Evolutionary conservation across 1,284 basidiomycete genomes (phyloP), one percentile per base, ranked within the genome.

Genomic region (Tetrapyrgos nigripes): DNA sequence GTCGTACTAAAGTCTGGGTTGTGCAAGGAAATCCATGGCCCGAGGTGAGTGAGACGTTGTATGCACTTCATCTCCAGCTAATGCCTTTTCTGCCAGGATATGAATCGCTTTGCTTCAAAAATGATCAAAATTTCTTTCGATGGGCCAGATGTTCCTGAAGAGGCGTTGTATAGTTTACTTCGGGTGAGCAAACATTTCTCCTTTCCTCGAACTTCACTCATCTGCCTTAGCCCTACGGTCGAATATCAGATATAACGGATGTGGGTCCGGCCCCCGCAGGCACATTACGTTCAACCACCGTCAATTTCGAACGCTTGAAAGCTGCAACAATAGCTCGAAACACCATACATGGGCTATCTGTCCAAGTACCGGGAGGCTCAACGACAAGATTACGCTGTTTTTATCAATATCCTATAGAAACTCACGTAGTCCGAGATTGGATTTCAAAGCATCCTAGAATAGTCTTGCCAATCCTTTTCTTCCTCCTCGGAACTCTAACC

Each of bases 301-400:
- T 97, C 26, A 77, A 76, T 1, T 97, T 88, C 70, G 76, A 81
- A 1, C 78, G 83, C 26, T 66, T 92, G 26, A 85, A 86, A 23
- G 83, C 91, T 1, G 92, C 96, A 1, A 85, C 91, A 0, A 85
- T 91, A 35, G 95, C 96, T 0, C 89, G 91, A 53, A 98, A 97
- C 71, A 90, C 88, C 59, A 75, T 96, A 1, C 93, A 98, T 69
- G 93, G 94, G 1, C 76, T 89, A 29, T 76, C 78, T 21, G 65
- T 87, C 19, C 67, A 54, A 21, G 49, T 72, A 26, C 64, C 6
- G 52, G 61, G 11, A 19, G 55, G 62, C 54, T 64, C 58, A 31
- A 62, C 63, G 5, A 94, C 91, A 3, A 79, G 83, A 13, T 72
- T 96, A 48, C 79, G 86, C 28, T 82, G 89, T 45, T 81, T 82